Evolutionary conservation across 225 moss, liverwort and hornwort species (phyloP).

Genomic region (Takakia lepidozioides): DNA sequence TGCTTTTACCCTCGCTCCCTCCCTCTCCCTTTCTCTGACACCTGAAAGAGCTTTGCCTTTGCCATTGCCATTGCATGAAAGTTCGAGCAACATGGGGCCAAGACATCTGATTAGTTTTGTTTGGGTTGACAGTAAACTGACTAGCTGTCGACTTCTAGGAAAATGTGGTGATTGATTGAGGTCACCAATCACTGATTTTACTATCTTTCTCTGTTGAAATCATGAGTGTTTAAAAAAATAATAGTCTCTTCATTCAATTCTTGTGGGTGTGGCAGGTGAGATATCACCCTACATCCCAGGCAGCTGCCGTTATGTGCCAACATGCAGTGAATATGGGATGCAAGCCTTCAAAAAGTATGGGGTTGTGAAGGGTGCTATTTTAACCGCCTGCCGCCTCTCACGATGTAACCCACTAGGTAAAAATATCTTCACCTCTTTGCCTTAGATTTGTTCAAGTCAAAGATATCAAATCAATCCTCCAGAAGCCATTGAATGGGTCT

Average conservation of each 20-base stretch:
- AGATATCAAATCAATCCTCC: too few relatives aligned
- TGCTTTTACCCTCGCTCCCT: neutral
- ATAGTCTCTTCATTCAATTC: neutral
- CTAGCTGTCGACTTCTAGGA: neutral
- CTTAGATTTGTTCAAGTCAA: neutral
- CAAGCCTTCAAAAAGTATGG: slow-evolving; percentile 86
- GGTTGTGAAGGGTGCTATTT: slow-evolving; percentile 68
- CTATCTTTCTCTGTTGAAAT: neutral
- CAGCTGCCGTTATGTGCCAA: slow-evolving; percentile 91
- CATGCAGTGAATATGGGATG: slow-evolving; percentile 90
- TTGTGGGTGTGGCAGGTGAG: slow-evolving; percentile 43
- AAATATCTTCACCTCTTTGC: neutral
- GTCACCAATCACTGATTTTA: neutral
- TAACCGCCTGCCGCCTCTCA: slow-evolving; percentile 72
- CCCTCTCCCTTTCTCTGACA: too few relatives aligned
- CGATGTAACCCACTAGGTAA: slow-evolving; percentile 86
- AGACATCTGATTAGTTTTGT: neutral
- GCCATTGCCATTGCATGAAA: neutral
- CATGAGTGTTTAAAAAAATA: too few relatives aligned
- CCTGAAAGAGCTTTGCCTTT: too few relatives aligned
- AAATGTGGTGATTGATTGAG: neutral
- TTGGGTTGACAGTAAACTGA: too few relatives aligned
- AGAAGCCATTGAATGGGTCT: too few relatives aligned
- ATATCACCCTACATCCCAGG: slow-evolving; percentile 75
- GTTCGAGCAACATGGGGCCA: too few relatives aligned